Evolutionary conservation across 257 asterid genomes (phyloP).

Genomic region (Salvia hispanica): DNA sequence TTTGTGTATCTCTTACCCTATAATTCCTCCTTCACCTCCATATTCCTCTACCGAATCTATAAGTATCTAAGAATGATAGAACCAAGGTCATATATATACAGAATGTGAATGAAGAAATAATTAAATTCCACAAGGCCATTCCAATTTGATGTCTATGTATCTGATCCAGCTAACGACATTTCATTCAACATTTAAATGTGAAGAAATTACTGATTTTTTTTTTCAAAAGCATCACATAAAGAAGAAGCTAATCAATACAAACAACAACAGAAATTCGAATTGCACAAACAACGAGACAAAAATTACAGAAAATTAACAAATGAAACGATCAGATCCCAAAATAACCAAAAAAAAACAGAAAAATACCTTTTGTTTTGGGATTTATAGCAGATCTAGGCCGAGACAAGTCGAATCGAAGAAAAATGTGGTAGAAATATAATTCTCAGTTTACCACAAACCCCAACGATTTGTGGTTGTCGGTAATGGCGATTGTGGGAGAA

Average conservation of each 20-base stretch:
- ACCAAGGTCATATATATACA: conserved; percentile 6
- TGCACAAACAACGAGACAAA: conserved; percentile 25
- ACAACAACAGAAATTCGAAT: conserved; percentile 13
- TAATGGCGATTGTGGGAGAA: conserved; percentile 29
- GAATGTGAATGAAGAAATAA: conserved; percentile 14
- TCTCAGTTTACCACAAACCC: conserved; percentile 34
- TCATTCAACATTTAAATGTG: conserved; percentile 25
- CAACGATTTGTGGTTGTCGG: conserved; percentile 32
- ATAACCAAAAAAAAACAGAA: background rate
- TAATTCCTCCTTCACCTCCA: conserved; percentile 7
- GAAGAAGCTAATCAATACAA: conserved; percentile 24
- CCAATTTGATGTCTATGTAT: background rate
- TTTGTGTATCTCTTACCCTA: too few species aligned
- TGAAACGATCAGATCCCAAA: conserved; percentile 10
- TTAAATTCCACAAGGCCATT: background rate
- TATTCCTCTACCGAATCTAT: background rate
- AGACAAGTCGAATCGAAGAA: conserved; percentile 29
- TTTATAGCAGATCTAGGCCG: conserved; percentile 38
- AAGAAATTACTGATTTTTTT: too few species aligned
- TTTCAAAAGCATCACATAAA: conserved; percentile 2
- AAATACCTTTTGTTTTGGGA: conserved; percentile 14
- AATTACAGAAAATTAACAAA: conserved; percentile 29
- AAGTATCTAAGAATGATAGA: conserved; percentile 12
- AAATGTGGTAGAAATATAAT: background rate
- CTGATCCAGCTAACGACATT: conserved; percentile 26